These are phyloP conservation scores for Suhomyces taliae DNA, from an alignment of 1,139 yeast species.

Conservation along the genomic window DNA sequence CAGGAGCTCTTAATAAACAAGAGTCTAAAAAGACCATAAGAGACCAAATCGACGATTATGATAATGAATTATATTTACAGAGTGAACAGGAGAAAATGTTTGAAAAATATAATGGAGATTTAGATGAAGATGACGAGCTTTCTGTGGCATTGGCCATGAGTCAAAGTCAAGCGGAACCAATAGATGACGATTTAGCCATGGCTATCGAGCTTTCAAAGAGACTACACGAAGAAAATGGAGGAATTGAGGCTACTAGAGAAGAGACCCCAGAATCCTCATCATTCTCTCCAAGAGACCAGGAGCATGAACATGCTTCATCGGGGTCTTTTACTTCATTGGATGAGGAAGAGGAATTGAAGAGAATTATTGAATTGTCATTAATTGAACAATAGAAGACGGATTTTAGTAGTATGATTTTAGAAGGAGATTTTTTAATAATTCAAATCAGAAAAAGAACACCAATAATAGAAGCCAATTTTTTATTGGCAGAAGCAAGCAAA, in stretches of 20 bases:
- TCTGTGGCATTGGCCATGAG: slow-evolving; percentile 57
- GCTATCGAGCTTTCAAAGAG: slow-evolving; percentile 21
- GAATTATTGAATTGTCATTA: slow-evolving; percentile 17
- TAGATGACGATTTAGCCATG: slow-evolving; percentile 26
- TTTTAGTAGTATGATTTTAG: no score
- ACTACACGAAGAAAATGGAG: slow-evolving; percentile 25
- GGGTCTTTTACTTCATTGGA: slow-evolving; percentile 11
- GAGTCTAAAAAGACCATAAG: slow-evolving; percentile 26
- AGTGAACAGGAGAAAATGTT: slow-evolving; percentile 25
- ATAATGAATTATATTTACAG: slow-evolving; percentile 18
- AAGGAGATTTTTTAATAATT: no score
- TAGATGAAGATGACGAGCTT: slow-evolving; percentile 42
- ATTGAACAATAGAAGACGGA: slow-evolving; percentile 13
- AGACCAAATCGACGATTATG: slow-evolving; percentile 42
- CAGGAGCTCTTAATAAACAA: slow-evolving; percentile 20
- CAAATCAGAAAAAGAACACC: no score
- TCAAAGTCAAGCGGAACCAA: slow-evolving; percentile 26
- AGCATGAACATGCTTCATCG: background rate
- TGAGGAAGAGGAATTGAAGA: slow-evolving; percentile 19
- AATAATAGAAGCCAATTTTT: no score
- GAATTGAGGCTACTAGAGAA: slow-evolving; percentile 10
- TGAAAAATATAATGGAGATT: slow-evolving; percentile 48
- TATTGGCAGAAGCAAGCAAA: no score
- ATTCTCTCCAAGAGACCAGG: background rate
- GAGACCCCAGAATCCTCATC: background rate